Conservation (phyloP, 1,284 basidiomycete species). For the Leccinum solheimii region DNA sequence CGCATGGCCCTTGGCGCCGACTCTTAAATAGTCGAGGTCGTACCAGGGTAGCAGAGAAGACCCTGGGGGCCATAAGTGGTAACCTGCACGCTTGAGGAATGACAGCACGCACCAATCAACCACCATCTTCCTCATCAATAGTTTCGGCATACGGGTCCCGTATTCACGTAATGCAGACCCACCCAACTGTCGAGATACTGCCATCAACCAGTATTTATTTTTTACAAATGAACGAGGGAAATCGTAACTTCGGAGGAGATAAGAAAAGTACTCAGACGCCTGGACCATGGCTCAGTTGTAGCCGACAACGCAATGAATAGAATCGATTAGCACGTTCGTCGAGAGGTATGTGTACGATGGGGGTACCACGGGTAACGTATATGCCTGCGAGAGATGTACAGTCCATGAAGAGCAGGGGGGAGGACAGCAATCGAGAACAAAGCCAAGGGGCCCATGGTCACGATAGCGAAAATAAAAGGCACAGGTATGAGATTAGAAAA, state of each 20-base stretch:
- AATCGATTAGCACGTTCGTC: constrained; percentile 17
- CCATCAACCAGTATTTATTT: neutral
- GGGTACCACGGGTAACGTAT: constrained; percentile 27
- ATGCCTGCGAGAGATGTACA: constrained; percentile 22
- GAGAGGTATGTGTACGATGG: constrained; percentile 9
- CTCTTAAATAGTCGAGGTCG: constrained; percentile 18
- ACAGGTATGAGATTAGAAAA: constrained; percentile 30
- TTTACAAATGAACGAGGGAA: neutral
- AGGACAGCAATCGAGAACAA: constrained; percentile 30
- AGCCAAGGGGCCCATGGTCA: constrained; percentile 14
- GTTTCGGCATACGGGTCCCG: constrained; percentile 8
- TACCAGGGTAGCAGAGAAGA: constrained; percentile 18
- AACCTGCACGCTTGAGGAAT: constrained; percentile 10
- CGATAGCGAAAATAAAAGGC: constrained; percentile 32
- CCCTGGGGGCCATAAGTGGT: constrained; percentile 19
- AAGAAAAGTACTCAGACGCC: neutral
- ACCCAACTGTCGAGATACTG: neutral
- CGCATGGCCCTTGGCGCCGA: neutral
- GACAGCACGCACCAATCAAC: constrained; percentile 7
- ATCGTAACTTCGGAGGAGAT: neutral
- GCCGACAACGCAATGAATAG: neutral
- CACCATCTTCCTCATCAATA: constrained; percentile 9
- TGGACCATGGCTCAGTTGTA: neutral
- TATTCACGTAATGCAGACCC: constrained; percentile 15
- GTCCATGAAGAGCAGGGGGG: constrained; percentile 16